Percentiles rank a stretch among this genome's conserved stretches.
These are phyloP conservation scores for Tricholoma sp. DNA, from an alignment of 768 basidiomycete genomes.

Conservation along the genomic window DNA sequence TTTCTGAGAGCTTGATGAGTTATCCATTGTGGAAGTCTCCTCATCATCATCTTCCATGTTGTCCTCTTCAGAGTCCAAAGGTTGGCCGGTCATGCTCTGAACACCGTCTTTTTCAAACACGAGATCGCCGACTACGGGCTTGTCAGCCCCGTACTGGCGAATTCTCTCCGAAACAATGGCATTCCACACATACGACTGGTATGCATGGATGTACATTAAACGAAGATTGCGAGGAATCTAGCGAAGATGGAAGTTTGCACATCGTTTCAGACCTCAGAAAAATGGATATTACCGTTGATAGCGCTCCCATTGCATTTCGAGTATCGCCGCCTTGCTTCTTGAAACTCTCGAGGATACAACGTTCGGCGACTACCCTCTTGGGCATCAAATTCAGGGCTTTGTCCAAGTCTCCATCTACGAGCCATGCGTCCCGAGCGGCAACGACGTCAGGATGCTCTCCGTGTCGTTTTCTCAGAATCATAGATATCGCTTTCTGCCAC, in stretches of 20 bases:
- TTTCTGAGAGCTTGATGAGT: conserved; percentile 22
- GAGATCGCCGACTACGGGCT: conserved; percentile 84
- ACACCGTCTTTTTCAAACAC: conserved; percentile 56
- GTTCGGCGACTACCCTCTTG: conserved; percentile 87
- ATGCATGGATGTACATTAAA: conserved; percentile 97
- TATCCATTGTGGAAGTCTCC: conserved; percentile 16
- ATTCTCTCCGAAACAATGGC: conserved; percentile 93
- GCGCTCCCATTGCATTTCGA: conserved; percentile 80
- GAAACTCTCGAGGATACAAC: conserved; percentile 87
- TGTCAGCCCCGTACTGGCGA: conserved; percentile 64
- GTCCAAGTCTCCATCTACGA: conserved; percentile 75
- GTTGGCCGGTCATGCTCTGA: conserved; percentile 22
- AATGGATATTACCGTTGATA: conserved; percentile 58
- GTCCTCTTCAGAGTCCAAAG: conserved; percentile 25
- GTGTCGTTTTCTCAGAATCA: conserved; percentile 77
- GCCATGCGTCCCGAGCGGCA: conserved; percentile 80
- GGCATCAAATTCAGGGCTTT: conserved; percentile 86
- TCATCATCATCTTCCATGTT: conserved; percentile 27
- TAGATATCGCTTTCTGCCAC: conserved; percentile 82
- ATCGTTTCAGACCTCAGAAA: conserved; percentile 1
- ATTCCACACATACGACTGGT: conserved; percentile 99
- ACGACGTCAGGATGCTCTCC: conserved; percentile 94
- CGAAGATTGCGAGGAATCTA: conserved; percentile 95
- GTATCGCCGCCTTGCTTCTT: conserved; percentile 75
- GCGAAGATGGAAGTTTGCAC: not conserved